A percentile compares a stretch with the other conserved stretches of the same genome.
These are phyloP conservation scores for Mycena maculata DNA, from an alignment of 768 basidiomycete genomes.

Conservation along the genomic window DNA sequence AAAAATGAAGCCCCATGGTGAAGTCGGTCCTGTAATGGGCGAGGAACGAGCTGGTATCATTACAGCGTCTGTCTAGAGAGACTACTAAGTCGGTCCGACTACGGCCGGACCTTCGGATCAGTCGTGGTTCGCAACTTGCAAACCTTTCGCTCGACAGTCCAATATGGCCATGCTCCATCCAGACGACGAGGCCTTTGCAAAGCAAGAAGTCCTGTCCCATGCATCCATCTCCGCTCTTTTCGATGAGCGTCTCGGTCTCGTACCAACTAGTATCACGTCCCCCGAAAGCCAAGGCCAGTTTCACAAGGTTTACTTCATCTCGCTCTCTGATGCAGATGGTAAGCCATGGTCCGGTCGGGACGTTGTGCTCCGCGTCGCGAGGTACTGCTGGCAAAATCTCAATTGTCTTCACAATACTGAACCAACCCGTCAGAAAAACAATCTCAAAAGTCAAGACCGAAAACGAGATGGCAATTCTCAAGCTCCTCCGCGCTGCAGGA, in stretches of 20 bases:
- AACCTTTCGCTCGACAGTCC: not conserved
- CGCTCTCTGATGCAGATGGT: constrained; percentile 1
- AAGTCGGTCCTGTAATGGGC: no score
- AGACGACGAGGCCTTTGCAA: constrained; percentile 28
- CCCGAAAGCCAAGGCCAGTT: constrained; percentile 26
- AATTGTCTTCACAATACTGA: not conserved
- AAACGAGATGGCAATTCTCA: constrained; percentile 29
- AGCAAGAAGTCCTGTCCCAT: constrained; percentile 21
- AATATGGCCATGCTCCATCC: constrained; percentile 31
- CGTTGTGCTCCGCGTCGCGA: constrained; percentile 31
- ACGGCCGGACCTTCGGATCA: no score
- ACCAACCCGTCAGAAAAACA: constrained; percentile 12
- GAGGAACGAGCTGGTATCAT: no score
- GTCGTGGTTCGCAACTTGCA: no score
- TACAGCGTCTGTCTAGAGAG: no score
- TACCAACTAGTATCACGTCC: constrained; percentile 12
- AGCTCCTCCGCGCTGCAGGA: not conserved
- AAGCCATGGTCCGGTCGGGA: constrained; percentile 26
- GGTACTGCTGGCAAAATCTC: not conserved
- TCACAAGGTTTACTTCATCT: constrained; percentile 35
- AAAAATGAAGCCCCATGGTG: no score
- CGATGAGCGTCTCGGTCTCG: constrained; percentile 14
- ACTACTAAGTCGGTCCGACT: no score
- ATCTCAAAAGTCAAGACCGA: constrained; percentile 29
- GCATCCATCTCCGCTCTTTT: constrained; percentile 21